Evolutionary conservation across 768 basidiomycete species (phyloP), one percentile per base, ranked within the genome.

Genomic region (Phaffia tasmanica): DNA sequence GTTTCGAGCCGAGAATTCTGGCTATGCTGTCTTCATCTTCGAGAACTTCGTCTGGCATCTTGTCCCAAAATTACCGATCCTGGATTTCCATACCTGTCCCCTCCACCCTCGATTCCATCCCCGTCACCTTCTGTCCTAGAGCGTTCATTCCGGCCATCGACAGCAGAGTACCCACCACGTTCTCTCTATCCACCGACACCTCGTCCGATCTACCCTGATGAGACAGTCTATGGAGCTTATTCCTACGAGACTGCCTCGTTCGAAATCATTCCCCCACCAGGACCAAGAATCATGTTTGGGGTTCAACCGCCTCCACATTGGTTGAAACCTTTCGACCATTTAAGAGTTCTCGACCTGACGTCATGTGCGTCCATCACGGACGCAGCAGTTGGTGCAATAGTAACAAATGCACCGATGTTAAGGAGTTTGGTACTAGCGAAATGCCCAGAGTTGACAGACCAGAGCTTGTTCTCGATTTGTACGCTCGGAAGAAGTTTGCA

Each of bases 261-360:
- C 35, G 35, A 42, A 42, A 42, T 42, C 35, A 42, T 42, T 11
- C 35, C 35, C 11, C 35, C 35, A 11, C 35, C 35, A 42, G 35
- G 35, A n/a, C 15, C 25, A 5, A 14, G 11, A 42, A 29, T n/a
- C 35, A 23, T 56, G 4, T 11, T 42, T 6, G 64, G 25, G 32
- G 50, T 63, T 23, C 19, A 30, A n/a, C 63, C 67, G 1, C 62
- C 67, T 25, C 67, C 62, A 7, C 63, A 69, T 50, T 69, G 63
- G 67, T 53, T 60, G 62, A 56, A 63, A 8, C 30, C 57, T 0
- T 84, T 90, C 74, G 90, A 94, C 62, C 86, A 92, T 72, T 80
- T 99, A 55, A 85, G 95, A 50, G 87, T 91, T 83, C 81, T 98
- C 55, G 95, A 99, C 77, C 78, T 99, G 48, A 95, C 95, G 0